Evolutionary conservation across 192 early-diverging fungal species (phyloP).

Genomic region (Coemansia sp.): DNA sequence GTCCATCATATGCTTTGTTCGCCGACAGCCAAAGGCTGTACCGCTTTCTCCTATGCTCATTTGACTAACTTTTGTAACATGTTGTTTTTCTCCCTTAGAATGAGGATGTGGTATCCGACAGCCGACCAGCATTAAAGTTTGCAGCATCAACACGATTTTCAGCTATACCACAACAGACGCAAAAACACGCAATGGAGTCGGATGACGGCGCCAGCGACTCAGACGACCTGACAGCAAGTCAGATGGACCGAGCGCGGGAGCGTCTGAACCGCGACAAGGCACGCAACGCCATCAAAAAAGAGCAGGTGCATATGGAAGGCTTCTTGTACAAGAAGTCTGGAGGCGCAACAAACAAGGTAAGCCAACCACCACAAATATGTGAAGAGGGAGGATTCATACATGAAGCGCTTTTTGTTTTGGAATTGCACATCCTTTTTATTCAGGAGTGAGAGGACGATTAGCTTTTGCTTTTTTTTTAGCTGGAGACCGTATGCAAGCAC

Average conservation of each 20-base stretch:
- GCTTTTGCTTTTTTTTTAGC: background rate
- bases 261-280: constrained; percentile 39
- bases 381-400: background rate
- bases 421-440: background rate
- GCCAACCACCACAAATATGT: background rate
- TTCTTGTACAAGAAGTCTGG: constrained; percentile 50
- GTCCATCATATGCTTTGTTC: background rate
- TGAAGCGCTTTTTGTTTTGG: background rate
- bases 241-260: constrained; percentile 30
- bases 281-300: constrained; percentile 42
- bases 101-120: constrained; percentile 5
- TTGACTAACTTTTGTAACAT: background rate
- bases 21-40: too few relatives aligned
- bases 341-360: constrained; percentile 49
- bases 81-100: constrained; percentile 14
- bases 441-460: background rate
- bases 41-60: background rate
- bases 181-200: constrained; percentile 22
- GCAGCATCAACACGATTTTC: constrained; percentile 47
- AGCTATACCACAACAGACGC: constrained; percentile 9
- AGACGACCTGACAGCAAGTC: constrained; percentile 30
- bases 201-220: constrained; percentile 46
- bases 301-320: constrained; percentile 50
- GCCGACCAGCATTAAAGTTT: constrained; percentile 37
- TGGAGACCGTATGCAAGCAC: too few relatives aligned